Percentiles rank a stretch among this genome's conserved stretches.
phyloP scores from a whole-genome alignment of 2,329 filamentous ascomycete genomes.

The Trichoderma pleuroti region DNA sequence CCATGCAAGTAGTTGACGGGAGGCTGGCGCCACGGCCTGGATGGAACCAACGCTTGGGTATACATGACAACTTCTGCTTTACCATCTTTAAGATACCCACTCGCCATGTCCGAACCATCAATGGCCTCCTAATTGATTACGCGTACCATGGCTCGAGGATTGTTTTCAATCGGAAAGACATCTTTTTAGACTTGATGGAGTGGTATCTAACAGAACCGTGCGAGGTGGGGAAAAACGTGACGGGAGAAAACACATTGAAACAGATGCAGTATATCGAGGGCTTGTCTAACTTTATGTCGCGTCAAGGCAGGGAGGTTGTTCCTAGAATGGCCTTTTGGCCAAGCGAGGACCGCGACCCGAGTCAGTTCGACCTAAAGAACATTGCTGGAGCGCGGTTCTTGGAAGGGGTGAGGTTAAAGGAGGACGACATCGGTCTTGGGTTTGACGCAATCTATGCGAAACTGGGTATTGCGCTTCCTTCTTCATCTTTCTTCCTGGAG shows the following conservation, averaged over 20 bases:
- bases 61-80: neutral
- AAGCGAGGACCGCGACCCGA: neutral
- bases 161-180: neutral
- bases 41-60: neutral
- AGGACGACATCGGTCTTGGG: too few species aligned
- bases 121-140: conserved; percentile 3
- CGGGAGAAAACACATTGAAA: neutral
- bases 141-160: conserved; percentile 11
- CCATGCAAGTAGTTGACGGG: neutral
- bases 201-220: neutral
- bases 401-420: neutral
- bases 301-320: neutral
- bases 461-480: neutral
- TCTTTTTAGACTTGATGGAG: neutral
- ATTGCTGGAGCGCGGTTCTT: neutral
- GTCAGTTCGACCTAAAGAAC: neutral
- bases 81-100: neutral
- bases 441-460: neutral
- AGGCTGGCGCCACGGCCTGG: neutral
- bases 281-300: neutral
- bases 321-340: neutral
- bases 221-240: neutral
- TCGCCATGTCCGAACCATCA: neutral
- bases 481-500: neutral
- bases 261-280: neutral